Evolutionary conservation across 1,284 basidiomycete genomes (phyloP).

Genomic region (Anthracocystis panici-leucophaei): DNA sequence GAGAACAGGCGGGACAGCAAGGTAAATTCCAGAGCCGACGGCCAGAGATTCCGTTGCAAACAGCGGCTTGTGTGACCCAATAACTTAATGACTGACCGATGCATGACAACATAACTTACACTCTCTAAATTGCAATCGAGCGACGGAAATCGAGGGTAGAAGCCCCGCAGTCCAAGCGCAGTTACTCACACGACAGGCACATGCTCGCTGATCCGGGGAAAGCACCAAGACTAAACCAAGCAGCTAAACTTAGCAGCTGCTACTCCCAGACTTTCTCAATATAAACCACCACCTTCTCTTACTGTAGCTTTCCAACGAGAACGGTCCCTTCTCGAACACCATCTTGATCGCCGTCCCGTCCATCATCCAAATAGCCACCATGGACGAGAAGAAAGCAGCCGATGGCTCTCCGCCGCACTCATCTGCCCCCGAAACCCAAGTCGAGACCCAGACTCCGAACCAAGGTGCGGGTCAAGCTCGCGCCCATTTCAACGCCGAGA

Average conservation of each 20-base stretch:
- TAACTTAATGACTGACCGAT: too few relatives aligned
- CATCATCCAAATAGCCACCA: slow-evolving; percentile 1
- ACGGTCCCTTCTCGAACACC: neutral
- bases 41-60: too few relatives aligned
- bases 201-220: slow-evolving; percentile 4
- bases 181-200: neutral
- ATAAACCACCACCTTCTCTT: neutral
- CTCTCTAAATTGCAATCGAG: too few relatives aligned
- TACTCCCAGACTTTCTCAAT: neutral
- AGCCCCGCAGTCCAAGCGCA: too few relatives aligned
- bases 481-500: slow-evolving; percentile 46
- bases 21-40: neutral
- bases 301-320: too few relatives aligned
- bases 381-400: slow-evolving; percentile 27
- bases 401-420: slow-evolving; percentile 17
- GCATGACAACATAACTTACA: too few relatives aligned
- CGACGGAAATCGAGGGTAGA: too few relatives aligned
- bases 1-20: neutral
- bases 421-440: slow-evolving; percentile 21
- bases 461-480: slow-evolving; percentile 22
- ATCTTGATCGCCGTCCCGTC: neutral
- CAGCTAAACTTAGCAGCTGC: neutral
- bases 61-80: neutral
- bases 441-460: slow-evolving; percentile 17
- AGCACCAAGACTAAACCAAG: neutral